phyloP scores from a whole-genome alignment of 176 grass and related monocot species.

The Canna indica region DNA sequence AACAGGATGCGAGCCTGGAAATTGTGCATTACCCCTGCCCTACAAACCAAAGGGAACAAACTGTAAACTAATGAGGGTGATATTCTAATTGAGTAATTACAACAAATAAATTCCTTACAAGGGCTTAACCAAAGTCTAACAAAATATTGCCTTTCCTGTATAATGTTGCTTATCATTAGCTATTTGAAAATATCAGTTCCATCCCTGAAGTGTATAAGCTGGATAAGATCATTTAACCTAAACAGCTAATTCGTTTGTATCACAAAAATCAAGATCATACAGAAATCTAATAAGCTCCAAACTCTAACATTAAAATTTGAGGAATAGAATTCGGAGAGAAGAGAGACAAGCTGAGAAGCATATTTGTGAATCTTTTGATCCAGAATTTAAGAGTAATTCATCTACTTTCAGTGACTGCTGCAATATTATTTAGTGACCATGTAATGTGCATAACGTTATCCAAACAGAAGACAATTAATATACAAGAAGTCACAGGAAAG shows the following conservation, averaged over 20 bases:
- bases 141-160: background rate
- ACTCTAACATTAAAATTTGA: background rate
- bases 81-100: background rate
- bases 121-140: background rate
- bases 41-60: slow-evolving; percentile 21
- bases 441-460: background rate
- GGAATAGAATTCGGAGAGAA: background rate
- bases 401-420: background rate
- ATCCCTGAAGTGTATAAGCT: background rate
- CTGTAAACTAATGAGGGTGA: background rate
- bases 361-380: no score
- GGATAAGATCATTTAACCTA: background rate
- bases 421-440: background rate
- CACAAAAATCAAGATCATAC: background rate
- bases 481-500: background rate
- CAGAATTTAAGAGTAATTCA: background rate
- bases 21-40: slow-evolving; percentile 62
- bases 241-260: background rate
- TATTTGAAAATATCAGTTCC: background rate
- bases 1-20: slow-evolving; percentile 98
- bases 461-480: background rate
- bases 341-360: no score
- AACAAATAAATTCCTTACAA: background rate
- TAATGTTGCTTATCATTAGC: background rate
- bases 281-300: background rate